phyloP scores from a whole-genome alignment of 306 rosid genomes.

The Calophaca sinica region DNA sequence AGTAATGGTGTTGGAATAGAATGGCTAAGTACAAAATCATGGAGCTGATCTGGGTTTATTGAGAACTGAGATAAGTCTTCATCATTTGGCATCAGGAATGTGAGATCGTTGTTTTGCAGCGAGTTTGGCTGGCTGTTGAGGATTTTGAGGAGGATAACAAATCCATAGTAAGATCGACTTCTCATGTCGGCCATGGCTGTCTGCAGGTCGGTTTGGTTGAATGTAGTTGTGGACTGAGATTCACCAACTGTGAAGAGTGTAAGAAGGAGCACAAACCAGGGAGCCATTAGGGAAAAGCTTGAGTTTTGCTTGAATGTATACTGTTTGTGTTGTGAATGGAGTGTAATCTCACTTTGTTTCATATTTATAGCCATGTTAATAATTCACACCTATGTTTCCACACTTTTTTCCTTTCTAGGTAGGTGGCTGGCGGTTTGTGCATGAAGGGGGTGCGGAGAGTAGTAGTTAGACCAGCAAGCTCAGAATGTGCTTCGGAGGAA shows the following conservation, averaged over 20 bases:
- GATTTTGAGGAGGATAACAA: conserved; percentile 68
- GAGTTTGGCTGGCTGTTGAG: conserved; percentile 53
- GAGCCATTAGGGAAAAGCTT: conserved; percentile 48
- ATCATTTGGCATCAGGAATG: conserved; percentile 66
- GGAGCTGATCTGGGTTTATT: conserved; percentile 43
- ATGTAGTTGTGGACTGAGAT: conserved; percentile 43
- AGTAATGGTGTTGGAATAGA: conserved; percentile 60
- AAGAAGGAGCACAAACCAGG: conserved; percentile 56
- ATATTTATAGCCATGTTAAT: conserved; percentile 37
- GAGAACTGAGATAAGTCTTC: conserved; percentile 59
- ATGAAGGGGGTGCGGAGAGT: conserved; percentile 33
- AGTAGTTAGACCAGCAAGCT: conserved; percentile 31
- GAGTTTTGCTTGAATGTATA: conserved; percentile 23
- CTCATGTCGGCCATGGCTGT: conserved; percentile 66
- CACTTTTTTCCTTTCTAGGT: conserved; percentile 20
- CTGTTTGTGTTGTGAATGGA: conserved; percentile 38
- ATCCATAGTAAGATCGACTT: conserved; percentile 60
- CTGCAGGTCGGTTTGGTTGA: conserved; percentile 60
- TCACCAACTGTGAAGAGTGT: conserved; percentile 49
- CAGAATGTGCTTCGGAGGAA: conserved; percentile 19
- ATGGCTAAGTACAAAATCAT: conserved; percentile 58
- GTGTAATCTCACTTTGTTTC: conserved; percentile 8
- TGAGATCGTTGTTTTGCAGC: conserved; percentile 49
- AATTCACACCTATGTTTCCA: conserved; percentile 33
- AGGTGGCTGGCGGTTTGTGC: conserved; percentile 54